Evolutionary conservation across 2,329 filamentous ascomycete species (phyloP).

Genomic region (Aspergillus thermomutatus): DNA sequence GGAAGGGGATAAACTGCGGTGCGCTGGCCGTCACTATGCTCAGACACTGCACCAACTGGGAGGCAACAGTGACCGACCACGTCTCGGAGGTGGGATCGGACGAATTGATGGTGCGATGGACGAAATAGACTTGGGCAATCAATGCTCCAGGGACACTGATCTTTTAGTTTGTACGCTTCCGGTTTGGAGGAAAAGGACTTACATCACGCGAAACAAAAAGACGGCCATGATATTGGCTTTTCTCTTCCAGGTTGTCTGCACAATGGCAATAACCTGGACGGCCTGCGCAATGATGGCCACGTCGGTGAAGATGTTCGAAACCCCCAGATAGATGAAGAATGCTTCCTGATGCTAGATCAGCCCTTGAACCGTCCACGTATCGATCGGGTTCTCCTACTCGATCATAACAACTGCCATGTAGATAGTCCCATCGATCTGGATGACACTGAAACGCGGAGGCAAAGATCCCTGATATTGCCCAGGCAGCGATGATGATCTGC

Average conservation of each 20-base stretch:
- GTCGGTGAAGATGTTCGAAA: slow-evolving; percentile 26
- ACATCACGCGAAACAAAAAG: slow-evolving; percentile 23
- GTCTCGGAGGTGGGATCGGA: slow-evolving; percentile 18
- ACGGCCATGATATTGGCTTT: slow-evolving; percentile 16
- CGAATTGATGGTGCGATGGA: slow-evolving; percentile 5
- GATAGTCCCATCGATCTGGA: slow-evolving; percentile 18
- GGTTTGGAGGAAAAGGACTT: slow-evolving; percentile 4
- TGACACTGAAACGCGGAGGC: slow-evolving; percentile 20
- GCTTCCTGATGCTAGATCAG: slow-evolving; percentile 7
- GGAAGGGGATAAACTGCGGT: slow-evolving; percentile 30
- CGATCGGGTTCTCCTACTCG: slow-evolving; percentile 10
- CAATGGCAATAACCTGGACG: slow-evolving; percentile 17
- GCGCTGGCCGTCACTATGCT: slow-evolving; percentile 29
- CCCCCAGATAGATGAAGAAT: slow-evolving; percentile 25
- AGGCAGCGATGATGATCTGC: slow-evolving; percentile 10
- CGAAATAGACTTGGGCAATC: slow-evolving; percentile 20
- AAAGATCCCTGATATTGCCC: slow-evolving; percentile 15
- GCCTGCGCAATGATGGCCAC: slow-evolving; percentile 22
- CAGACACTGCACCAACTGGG: slow-evolving; percentile 19
- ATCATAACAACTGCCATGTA: slow-evolving; percentile 18
- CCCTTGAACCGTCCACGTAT: background rate
- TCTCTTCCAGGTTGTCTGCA: slow-evolving; percentile 19
- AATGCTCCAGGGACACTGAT: slow-evolving; percentile 23
- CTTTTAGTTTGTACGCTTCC: background rate
- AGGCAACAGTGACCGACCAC: slow-evolving; percentile 18